phyloP scores from a whole-genome alignment of 805 yeast species.

The Nakazawaea peltata region DNA sequence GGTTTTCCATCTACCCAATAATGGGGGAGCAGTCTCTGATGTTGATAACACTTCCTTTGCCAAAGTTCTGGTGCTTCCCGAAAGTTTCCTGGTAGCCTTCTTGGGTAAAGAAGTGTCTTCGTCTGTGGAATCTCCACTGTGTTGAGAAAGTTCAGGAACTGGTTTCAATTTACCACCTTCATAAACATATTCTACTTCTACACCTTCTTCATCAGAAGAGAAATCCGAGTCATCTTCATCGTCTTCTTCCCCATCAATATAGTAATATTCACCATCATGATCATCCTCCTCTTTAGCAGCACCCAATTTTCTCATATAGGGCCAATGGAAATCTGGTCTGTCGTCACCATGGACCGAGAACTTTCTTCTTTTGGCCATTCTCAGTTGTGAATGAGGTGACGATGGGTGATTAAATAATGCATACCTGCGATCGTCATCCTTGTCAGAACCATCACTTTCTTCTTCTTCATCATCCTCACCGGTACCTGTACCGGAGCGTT shows the following conservation, averaged over 20 bases:
- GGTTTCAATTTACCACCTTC: constrained; percentile 12
- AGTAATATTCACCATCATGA: no score
- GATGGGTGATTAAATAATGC: constrained; percentile 7
- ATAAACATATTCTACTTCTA: constrained; percentile 18
- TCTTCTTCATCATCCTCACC: constrained; percentile 7
- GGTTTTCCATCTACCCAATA: constrained; percentile 87
- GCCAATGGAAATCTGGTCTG: constrained; percentile 8
- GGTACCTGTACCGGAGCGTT: no score
- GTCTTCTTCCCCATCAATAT: no score
- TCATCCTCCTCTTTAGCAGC: no score
- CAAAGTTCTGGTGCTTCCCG: constrained; percentile 59
- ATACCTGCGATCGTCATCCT: constrained; percentile 16
- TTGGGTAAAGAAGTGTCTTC: constrained; percentile 83
- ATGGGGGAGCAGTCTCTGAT: constrained; percentile 84
- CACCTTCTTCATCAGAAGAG: constrained; percentile 15
- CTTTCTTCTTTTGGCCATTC: constrained; percentile 2
- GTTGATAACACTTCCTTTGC: constrained; percentile 91
- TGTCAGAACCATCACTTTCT: constrained; percentile 15
- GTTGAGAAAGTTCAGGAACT: constrained; percentile 1
- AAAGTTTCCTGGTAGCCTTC: constrained; percentile 43
- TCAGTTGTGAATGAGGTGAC: not conserved
- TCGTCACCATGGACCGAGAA: constrained; percentile 5
- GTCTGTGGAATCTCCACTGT: constrained; percentile 88
- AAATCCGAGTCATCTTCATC: constrained; percentile 14
- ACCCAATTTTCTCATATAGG: constrained; percentile 9